A percentile compares a stretch with the other conserved stretches of the same genome.
Evolutionary conservation across 2,329 filamentous ascomycete genomes (phyloP).

Genomic region (Aspergillaceae sp.): DNA sequence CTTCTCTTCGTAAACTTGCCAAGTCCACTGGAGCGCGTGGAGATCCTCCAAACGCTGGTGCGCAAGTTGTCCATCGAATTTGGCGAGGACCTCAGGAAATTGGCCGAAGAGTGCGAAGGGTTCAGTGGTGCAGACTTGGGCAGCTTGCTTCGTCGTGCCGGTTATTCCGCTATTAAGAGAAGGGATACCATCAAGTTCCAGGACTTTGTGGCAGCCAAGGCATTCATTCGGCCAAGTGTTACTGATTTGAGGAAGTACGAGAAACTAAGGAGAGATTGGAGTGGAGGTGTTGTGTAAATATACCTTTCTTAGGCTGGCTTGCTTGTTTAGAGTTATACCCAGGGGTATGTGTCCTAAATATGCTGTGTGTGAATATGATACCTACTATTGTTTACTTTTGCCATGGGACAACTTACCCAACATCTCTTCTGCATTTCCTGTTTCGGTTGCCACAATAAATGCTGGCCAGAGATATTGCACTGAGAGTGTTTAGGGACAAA

Average conservation of each 20-base stretch:
- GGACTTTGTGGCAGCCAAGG: conserved; percentile 35
- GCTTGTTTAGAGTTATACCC: background rate
- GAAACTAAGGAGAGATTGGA: conserved; percentile 44
- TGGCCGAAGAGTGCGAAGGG: conserved; percentile 65
- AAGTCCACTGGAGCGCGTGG: conserved; percentile 65
- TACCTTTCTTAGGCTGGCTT: background rate
- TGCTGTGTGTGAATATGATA: too few species aligned
- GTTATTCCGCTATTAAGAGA: conserved; percentile 47
- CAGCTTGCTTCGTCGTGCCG: conserved; percentile 51
- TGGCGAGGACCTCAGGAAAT: conserved; percentile 47
- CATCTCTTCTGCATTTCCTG: too few species aligned
- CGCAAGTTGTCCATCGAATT: conserved; percentile 46
- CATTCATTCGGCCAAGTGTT: conserved; percentile 43
- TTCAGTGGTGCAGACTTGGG: conserved; percentile 66
- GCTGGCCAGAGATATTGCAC: too few species aligned
- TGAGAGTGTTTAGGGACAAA: too few species aligned
- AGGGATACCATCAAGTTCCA: conserved; percentile 39
- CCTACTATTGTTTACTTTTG: too few species aligned
- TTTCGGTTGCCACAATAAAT: too few species aligned
- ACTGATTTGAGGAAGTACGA: conserved; percentile 51
- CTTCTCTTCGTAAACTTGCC: conserved; percentile 86
- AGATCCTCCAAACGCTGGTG: conserved; percentile 66
- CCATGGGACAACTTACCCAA: too few species aligned
- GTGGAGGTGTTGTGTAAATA: conserved; percentile 25
- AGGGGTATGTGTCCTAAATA: too few species aligned